phyloP scores from a whole-genome alignment of 73 alveolate species.

The Uronychia setigera region DNA sequence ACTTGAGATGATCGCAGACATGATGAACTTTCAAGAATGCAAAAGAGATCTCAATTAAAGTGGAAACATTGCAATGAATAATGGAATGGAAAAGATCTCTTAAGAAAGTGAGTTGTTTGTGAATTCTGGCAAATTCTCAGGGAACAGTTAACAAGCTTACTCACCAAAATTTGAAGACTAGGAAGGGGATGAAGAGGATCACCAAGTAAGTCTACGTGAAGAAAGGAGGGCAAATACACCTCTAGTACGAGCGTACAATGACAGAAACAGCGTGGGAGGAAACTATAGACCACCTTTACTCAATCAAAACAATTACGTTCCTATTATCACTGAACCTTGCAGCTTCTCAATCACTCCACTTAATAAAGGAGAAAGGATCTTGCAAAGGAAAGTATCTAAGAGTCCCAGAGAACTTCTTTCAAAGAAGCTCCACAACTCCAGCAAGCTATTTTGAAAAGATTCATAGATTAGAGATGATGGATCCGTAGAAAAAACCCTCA shows the following conservation, averaged over 20 bases:
- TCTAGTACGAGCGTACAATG: too few relatives aligned
- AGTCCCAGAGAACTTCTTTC: background rate
- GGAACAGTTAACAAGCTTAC: background rate
- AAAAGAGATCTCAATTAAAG: background rate
- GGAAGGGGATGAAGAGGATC: too few relatives aligned
- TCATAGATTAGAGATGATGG: background rate
- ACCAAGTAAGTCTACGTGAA: too few relatives aligned
- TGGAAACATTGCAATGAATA: background rate
- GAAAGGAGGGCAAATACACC: too few relatives aligned
- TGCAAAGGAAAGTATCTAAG: background rate
- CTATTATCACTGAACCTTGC: background rate
- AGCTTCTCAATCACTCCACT: background rate
- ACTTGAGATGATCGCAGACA: slow-evolving; percentile 13
- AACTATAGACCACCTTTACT: too few relatives aligned
- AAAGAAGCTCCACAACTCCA: background rate
- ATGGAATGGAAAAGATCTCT: background rate
- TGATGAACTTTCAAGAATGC: background rate
- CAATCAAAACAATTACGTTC: too few relatives aligned
- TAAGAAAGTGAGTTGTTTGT: background rate
- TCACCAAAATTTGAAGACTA: too few relatives aligned
- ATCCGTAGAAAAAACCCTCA: slow-evolving; percentile 7
- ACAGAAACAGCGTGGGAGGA: too few relatives aligned
- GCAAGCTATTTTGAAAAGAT: background rate
- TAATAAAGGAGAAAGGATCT: too few relatives aligned
- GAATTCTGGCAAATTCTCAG: background rate